phyloP scores from a whole-genome alignment of 257 asterid genomes.

The Cynanchum wilfordii region DNA sequence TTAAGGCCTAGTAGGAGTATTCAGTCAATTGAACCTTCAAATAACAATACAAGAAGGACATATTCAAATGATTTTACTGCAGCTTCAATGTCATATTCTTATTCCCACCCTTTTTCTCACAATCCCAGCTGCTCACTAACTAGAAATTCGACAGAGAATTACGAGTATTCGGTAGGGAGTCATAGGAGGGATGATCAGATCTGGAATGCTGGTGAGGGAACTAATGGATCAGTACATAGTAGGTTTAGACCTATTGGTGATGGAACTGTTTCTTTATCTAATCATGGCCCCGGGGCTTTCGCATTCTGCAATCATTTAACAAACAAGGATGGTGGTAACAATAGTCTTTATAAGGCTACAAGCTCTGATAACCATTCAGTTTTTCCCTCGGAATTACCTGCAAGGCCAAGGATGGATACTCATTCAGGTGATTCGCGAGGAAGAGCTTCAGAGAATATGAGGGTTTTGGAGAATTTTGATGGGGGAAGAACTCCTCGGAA shows the following conservation, averaged over 20 bases:
- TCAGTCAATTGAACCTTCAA: constrained; percentile 63
- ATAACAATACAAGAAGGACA: constrained; percentile 55
- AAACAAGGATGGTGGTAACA: constrained; percentile 53
- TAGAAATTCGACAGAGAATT: constrained; percentile 61
- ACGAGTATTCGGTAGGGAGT: constrained; percentile 54
- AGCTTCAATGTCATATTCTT: constrained; percentile 62
- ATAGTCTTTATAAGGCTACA: constrained; percentile 47
- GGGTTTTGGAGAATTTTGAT: constrained; percentile 41
- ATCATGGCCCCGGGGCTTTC: constrained; percentile 46
- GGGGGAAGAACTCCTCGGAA: constrained; percentile 35
- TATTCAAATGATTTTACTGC: constrained; percentile 81
- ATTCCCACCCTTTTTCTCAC: constrained; percentile 73
- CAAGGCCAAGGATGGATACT: constrained; percentile 52
- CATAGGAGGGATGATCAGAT: constrained; percentile 68
- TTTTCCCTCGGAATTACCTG: constrained; percentile 81
- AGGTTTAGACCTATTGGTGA: constrained; percentile 85
- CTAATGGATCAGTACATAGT: constrained; percentile 87
- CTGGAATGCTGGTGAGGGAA: constrained; percentile 94
- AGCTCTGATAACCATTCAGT: constrained; percentile 65
- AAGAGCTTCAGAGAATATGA: constrained; percentile 41
- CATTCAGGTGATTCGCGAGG: constrained; percentile 56
- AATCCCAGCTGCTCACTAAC: constrained; percentile 91
- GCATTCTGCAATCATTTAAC: constrained; percentile 35
- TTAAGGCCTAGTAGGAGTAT: constrained; percentile 58
- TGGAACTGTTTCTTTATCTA: constrained; percentile 58